Percentiles rank a stretch among this genome's conserved stretches.
These are phyloP conservation scores for Diversispora eburnea DNA, from an alignment of 192 early-diverging fungal species.

Conservation along the genomic window DNA sequence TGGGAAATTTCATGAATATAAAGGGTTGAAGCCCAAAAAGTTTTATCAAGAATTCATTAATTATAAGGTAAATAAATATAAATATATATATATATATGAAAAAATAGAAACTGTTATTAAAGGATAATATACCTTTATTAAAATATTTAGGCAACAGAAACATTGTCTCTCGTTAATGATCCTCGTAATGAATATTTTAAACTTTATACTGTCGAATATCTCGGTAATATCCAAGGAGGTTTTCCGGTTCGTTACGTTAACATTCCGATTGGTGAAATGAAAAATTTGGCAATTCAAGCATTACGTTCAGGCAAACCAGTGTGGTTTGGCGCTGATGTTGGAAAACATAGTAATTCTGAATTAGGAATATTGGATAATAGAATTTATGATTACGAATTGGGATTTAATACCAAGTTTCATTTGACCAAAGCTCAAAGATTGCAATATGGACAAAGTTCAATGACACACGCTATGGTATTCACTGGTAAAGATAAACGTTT, in stretches of 20 bases:
- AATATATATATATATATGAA: no score
- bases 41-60: slow-evolving; percentile 62
- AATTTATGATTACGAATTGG: slow-evolving; percentile 61
- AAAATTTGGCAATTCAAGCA: slow-evolving; percentile 54
- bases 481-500: slow-evolving; percentile 38
- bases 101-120: not conserved
- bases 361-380: slow-evolving; percentile 62
- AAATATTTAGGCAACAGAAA: slow-evolving; percentile 49
- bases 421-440: slow-evolving; percentile 67
- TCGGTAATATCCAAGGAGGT: slow-evolving; percentile 72
- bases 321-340: slow-evolving; percentile 78
- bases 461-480: slow-evolving; percentile 82
- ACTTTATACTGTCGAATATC: slow-evolving; percentile 68
- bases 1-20: slow-evolving; percentile 57
- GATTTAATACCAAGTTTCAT: slow-evolving; percentile 58
- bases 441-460: slow-evolving; percentile 65
- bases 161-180: slow-evolving; percentile 68
- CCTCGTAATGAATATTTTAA: slow-evolving; percentile 61
- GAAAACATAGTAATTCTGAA: slow-evolving; percentile 53
- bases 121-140: slow-evolving; percentile 1
- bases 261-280: slow-evolving; percentile 49
- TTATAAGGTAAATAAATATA: slow-evolving; percentile 41
- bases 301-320: slow-evolving; percentile 62
- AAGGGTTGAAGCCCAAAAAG: slow-evolving; percentile 54
- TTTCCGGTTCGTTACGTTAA: slow-evolving; percentile 68